Base-by-base conservation (phyloP, 148 eudicot genomes). In the Rhododendron williamsianum region DNA sequence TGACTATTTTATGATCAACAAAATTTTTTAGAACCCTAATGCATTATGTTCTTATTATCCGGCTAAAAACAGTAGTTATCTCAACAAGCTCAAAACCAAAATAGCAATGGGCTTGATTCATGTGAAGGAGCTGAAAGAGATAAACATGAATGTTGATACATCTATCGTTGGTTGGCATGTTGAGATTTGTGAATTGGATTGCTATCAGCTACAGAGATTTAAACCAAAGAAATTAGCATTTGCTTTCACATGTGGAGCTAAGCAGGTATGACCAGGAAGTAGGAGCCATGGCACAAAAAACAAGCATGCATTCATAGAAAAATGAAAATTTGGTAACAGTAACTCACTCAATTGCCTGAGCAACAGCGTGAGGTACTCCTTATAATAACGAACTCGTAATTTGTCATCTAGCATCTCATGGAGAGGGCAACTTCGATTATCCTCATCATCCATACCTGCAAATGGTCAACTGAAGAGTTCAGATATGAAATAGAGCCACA, bases 371-470 rank as follows among this genome's bases (percentile, higher is more conserved):
- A 95, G 95, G 84, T 95, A 95, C 41, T 86, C 91, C 89, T 93
- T 95, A 87, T 87, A 95, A 89, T 88, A 95, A 86, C 84, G 81
- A 83, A 93, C 92, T 89, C 98, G 88, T 81, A 93, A 85, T 87
- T 89, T 92, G 88, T 95, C 98, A 87, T 95, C 98, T 78, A 95
- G 91, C 91, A 93, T 89, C 83, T 93, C 95, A 88, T 92, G 86
- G 82, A 92, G 91, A 81, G 85, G 88, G 48, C 90, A 89, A 58
- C 85, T 83, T 54, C 51, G 85, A 82, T 89, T 52, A 1, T 93
- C 93, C 83, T 92, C 96, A 80, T 93, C 96, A 88, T 95, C 98
- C 98, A 95, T 93, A 76, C 98, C 98, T 95, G 91, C 78, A 73
- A 45, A 71, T 63, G 54, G 69, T 36, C 56, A 78, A 25, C 27